Evolutionary conservation across 1,139 yeast genomes (phyloP).

Genomic region (Candida sojae): DNA sequence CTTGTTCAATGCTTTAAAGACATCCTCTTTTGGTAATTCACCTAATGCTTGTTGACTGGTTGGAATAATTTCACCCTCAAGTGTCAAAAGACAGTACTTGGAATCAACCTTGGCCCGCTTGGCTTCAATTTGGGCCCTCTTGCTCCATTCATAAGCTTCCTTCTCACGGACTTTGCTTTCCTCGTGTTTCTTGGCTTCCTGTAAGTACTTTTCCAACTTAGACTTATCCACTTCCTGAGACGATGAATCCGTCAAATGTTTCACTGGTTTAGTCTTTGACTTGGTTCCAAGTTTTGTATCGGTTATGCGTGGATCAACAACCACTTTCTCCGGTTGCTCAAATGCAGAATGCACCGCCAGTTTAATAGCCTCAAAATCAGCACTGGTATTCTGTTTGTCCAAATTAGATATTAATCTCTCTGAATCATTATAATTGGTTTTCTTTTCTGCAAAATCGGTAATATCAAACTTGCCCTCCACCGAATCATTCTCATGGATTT

Average conservation of each 20-base stretch:
- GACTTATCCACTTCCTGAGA: constrained; percentile 15
- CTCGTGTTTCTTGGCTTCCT: constrained; percentile 44
- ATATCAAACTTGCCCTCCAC: constrained; percentile 21
- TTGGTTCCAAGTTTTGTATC: neutral
- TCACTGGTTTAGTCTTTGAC: neutral
- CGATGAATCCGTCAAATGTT: neutral
- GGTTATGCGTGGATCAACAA: constrained; percentile 2
- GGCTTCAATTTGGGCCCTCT: constrained; percentile 26
- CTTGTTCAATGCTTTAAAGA: constrained; percentile 45
- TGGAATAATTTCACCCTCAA: constrained; percentile 42
- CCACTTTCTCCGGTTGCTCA: neutral
- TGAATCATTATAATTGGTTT: constrained; percentile 22
- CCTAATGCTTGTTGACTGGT: constrained; percentile 46
- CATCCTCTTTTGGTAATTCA: constrained; percentile 38
- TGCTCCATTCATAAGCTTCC: constrained; percentile 58
- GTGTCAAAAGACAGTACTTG: constrained; percentile 49
- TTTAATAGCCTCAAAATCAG: constrained; percentile 9
- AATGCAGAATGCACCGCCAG: constrained; percentile 8
- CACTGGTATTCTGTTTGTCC: constrained; percentile 8
- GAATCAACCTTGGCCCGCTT: constrained; percentile 29
- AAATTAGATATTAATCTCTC: constrained; percentile 21
- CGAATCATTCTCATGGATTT: constrained; percentile 1
- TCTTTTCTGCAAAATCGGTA: constrained; percentile 20
- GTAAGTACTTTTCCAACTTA: constrained; percentile 39
- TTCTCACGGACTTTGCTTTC: constrained; percentile 49